These are phyloP conservation scores for Marasmius fiardii DNA, from an alignment of 1,284 basidiomycete genomes.

Conservation along the genomic window DNA sequence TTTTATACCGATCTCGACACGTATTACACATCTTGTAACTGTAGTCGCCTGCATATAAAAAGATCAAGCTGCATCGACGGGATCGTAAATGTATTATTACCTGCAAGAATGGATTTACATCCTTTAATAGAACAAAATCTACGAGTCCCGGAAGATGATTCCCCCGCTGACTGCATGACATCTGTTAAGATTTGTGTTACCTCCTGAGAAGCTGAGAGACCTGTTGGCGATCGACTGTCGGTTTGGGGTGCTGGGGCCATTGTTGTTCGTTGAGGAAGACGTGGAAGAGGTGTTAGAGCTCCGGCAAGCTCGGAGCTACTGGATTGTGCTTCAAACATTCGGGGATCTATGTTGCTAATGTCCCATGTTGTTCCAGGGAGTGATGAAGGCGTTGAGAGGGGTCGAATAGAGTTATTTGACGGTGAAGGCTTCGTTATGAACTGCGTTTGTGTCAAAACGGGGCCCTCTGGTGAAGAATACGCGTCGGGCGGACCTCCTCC, in stretches of 20 bases:
- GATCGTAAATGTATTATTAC: constrained; percentile 14
- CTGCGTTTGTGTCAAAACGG: background rate
- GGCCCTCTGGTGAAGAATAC: background rate
- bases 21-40: constrained; percentile 54
- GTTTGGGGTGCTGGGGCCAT: background rate
- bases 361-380: constrained; percentile 14
- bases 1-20: constrained; percentile 46
- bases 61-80: constrained; percentile 10
- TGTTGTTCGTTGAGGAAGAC: background rate
- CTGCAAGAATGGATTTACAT: constrained; percentile 39
- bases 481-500: background rate
- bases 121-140: constrained; percentile 53
- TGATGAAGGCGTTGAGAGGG: background rate
- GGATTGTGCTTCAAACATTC: constrained; percentile 23
- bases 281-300: constrained; percentile 29
- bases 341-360: constrained; percentile 28
- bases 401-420: background rate
- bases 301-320: constrained; percentile 38
- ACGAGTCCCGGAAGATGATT: constrained; percentile 11
- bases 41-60: constrained; percentile 29
- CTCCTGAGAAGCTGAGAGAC: background rate
- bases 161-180: constrained; percentile 8
- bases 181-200: background rate
- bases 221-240: background rate
- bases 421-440: background rate